Conservation (phyloP, 2,329 filamentous ascomycete genomes). For the Cercospora beticola region DNA sequence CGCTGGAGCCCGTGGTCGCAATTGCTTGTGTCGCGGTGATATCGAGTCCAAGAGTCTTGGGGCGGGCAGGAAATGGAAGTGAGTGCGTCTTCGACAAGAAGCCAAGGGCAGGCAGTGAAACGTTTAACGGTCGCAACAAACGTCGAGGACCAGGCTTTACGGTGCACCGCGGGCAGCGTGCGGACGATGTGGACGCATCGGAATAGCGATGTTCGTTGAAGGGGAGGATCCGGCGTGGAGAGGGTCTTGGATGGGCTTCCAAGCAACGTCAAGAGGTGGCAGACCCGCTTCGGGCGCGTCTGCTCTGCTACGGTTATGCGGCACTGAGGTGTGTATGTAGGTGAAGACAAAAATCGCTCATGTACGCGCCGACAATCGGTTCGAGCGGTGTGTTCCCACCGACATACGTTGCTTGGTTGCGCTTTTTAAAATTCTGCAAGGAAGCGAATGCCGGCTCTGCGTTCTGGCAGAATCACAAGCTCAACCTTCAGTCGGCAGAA, state of each 20-base stretch:
- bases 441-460: conserved; percentile 6
- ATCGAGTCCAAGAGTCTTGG: conserved; percentile 16
- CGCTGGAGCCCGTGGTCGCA: neutral
- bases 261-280: conserved; percentile 10
- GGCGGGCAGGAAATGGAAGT: conserved; percentile 12
- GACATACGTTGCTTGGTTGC: conserved; percentile 5
- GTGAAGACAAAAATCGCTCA: conserved; percentile 23
- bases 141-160: conserved; percentile 12
- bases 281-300: conserved; percentile 10
- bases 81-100: conserved; percentile 20
- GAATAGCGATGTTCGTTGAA: conserved; percentile 1
- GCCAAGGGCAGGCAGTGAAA: conserved; percentile 24
- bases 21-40: neutral
- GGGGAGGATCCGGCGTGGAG: neutral
- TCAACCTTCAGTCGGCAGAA: conserved; percentile 20
- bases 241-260: neutral
- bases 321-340: conserved; percentile 7
- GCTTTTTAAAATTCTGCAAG: conserved; percentile 22
- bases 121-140: conserved; percentile 15
- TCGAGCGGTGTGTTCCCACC: conserved; percentile 11
- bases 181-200: conserved; percentile 11
- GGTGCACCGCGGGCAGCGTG: neutral
- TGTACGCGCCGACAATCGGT: conserved; percentile 3
- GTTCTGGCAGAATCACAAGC: neutral
- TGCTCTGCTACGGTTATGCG: conserved; percentile 19